phyloP scores from a whole-genome alignment of 495 filamentous ascomycete genomes.

The Pseudoneurospora amorphoporcata region DNA sequence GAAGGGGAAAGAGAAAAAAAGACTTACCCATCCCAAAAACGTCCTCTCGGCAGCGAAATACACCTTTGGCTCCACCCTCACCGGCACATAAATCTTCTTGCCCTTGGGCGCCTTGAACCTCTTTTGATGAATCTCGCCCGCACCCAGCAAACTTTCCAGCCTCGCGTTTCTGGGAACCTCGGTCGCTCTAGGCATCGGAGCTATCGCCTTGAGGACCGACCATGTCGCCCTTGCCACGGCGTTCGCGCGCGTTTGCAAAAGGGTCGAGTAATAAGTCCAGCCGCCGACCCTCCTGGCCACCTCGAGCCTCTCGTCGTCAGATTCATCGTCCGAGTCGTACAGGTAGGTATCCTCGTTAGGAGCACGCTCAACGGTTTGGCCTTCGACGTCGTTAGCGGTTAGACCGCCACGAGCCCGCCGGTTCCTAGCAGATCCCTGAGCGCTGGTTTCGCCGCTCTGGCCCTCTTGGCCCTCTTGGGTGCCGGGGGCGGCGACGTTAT shows the following conservation, averaged over 20 bases:
- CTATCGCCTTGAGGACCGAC: slow-evolving; percentile 37
- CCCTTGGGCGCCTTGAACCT: slow-evolving; percentile 81
- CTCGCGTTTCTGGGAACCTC: slow-evolving; percentile 44
- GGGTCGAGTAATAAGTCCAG: slow-evolving; percentile 52
- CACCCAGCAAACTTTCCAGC: slow-evolving; percentile 35
- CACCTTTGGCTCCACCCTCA: slow-evolving; percentile 94
- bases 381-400: slow-evolving; percentile 35
- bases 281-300: slow-evolving; percentile 64
- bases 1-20: not conserved
- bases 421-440: slow-evolving; percentile 25
- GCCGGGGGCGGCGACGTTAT: slow-evolving; percentile 5
- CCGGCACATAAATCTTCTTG: slow-evolving; percentile 87
- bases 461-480: not conserved
- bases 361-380: slow-evolving; percentile 33
- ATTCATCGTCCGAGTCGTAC: slow-evolving; percentile 88
- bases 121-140: slow-evolving; percentile 44
- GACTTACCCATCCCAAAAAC: slow-evolving; percentile 78
- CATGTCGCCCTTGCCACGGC: slow-evolving; percentile 28
- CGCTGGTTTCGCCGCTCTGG: slow-evolving; percentile 27
- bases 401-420: slow-evolving; percentile 25
- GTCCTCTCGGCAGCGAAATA: slow-evolving; percentile 94
- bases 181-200: slow-evolving; percentile 53
- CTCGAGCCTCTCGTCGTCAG: slow-evolving; percentile 56
- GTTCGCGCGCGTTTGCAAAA: slow-evolving; percentile 27
- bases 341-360: slow-evolving; percentile 65